Conservation (phyloP, 495 filamentous ascomycete genomes). For the Lasiosphaeria hispida region DNA sequence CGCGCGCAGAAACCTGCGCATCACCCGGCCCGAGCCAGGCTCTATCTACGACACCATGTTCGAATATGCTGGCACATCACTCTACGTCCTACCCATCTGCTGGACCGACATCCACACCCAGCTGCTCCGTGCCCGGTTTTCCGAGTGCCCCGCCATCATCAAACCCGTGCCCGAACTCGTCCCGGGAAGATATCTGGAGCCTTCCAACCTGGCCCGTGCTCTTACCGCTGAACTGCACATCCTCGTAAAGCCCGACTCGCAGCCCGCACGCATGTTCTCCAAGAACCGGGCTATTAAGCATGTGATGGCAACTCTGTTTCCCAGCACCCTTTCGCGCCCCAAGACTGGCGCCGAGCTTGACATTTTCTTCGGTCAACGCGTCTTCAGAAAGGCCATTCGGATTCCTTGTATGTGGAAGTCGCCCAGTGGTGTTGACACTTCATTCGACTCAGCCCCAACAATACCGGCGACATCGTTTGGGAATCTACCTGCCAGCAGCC, state of each 20-base stretch:
- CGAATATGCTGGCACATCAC: constrained; percentile 37
- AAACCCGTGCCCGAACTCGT: constrained; percentile 32
- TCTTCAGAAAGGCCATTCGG: constrained; percentile 31
- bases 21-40: constrained; percentile 36
- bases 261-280: constrained; percentile 4
- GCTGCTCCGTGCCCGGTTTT: constrained; percentile 40
- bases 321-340: constrained; percentile 25
- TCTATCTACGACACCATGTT: constrained; percentile 50
- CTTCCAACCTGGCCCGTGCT: constrained; percentile 25
- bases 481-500: constrained; percentile 7
- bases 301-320: constrained; percentile 37
- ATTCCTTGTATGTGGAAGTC: constrained; percentile 39
- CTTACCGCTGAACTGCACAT: constrained; percentile 33
- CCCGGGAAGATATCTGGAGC: constrained; percentile 19
- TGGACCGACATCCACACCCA: constrained; percentile 46
- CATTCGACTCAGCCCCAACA: constrained; percentile 39
- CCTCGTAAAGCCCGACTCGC: constrained; percentile 26
- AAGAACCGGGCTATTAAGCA: constrained; percentile 34
- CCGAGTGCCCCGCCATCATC: constrained; percentile 28
- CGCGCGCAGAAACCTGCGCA: constrained; percentile 8
- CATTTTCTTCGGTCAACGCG: constrained; percentile 36
- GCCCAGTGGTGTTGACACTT: constrained; percentile 18
- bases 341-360: constrained; percentile 30
- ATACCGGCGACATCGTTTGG: constrained; percentile 20
- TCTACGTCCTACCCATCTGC: constrained; percentile 42